Evolutionary conservation across 2,329 filamentous ascomycete species (phyloP).

Genomic region (Didymella pomorum): DNA sequence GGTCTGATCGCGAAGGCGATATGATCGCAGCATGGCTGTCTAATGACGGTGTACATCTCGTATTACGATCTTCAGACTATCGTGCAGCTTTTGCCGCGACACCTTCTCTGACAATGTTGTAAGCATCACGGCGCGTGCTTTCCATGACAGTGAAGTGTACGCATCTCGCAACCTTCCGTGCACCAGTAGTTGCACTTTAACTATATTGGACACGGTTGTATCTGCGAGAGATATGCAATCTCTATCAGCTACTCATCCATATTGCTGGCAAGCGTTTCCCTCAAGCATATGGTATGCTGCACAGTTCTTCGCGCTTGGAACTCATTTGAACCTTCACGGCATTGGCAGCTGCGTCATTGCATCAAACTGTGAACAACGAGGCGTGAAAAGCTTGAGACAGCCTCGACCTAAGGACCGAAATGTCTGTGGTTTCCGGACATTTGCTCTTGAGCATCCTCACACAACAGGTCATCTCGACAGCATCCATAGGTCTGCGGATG

Average conservation of each 20-base stretch:
- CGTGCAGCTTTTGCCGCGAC: too few species aligned
- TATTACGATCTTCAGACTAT: not conserved
- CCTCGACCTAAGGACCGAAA: not conserved
- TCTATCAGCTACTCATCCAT: not conserved
- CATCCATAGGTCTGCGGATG: constrained; percentile 1
- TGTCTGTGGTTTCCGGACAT: not conserved
- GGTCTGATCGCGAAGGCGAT: not conserved
- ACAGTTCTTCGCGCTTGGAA: not conserved
- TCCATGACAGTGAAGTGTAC: too few species aligned
- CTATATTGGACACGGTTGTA: too few species aligned
- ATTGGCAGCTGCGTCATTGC: not conserved
- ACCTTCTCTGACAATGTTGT: too few species aligned
- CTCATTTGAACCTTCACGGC: not conserved
- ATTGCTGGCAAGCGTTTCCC: not conserved
- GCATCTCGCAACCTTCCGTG: not conserved
- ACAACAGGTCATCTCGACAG: not conserved
- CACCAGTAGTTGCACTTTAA: not conserved
- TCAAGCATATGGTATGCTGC: not conserved
- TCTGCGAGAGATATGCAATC: not conserved
- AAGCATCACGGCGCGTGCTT: not conserved
- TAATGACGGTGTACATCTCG: not conserved
- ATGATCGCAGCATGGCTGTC: not conserved
- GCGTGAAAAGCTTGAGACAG: not conserved
- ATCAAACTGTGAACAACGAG: too few species aligned
- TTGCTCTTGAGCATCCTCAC: not conserved